These are phyloP conservation scores for Immersiporthe knoxdaviesiana DNA, from an alignment of 2,329 filamentous ascomycete species.

Conservation along the genomic window DNA sequence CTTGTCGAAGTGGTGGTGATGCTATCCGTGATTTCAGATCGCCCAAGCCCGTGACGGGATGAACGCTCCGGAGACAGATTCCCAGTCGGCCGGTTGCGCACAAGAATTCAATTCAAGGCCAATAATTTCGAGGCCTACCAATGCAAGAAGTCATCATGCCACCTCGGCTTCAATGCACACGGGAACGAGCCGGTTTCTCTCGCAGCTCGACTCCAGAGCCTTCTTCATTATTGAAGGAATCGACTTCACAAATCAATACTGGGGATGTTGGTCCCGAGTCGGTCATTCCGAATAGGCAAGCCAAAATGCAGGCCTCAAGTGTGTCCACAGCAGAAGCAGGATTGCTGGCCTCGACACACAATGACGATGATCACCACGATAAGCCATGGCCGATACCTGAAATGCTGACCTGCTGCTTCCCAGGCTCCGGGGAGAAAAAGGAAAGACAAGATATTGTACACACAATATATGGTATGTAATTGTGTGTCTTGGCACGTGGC, in stretches of 20 bases:
- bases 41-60: too few species aligned
- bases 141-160: too few species aligned
- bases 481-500: neutral
- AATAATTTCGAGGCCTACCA: too few species aligned
- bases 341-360: neutral
- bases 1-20: too few species aligned
- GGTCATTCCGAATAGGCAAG: neutral
- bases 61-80: too few species aligned
- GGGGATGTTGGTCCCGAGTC: neutral
- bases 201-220: neutral
- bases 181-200: neutral
- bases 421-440: too few species aligned
- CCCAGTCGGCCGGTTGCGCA: too few species aligned
- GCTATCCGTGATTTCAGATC: too few species aligned
- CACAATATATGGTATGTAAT: neutral
- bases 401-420: neutral
- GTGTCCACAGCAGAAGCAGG: neutral
- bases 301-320: neutral
- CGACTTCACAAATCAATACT: neutral
- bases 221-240: neutral
- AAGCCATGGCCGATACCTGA: neutral
- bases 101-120: too few species aligned
- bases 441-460: neutral
- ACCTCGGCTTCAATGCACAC: neutral
- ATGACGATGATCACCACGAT: too few species aligned